Base-by-base conservation (phyloP, 129 eudicot genomes). In the Artemisia tridentata region DNA sequence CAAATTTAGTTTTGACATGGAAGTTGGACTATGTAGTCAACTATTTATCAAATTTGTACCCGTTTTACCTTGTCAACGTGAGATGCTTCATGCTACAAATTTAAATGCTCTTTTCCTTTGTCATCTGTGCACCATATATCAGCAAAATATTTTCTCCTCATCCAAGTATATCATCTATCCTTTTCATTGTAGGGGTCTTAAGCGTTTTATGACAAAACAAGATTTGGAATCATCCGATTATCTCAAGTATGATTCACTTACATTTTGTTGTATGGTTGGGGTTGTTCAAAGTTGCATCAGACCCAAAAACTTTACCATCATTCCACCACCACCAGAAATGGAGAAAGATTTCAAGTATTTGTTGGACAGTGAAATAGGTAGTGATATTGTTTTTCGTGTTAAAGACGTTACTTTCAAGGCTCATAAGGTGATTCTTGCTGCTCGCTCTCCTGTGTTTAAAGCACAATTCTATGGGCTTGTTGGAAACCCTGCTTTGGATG, bases 401-500 rank as follows among this genome's bases (percentile, higher is more conserved):
- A 88, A 87, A 4, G 87, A 88, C 7, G 91, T 86, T 72, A 79
- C 80, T 16, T 88, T 86, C 68, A 91, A 84, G 78, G 97, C 96
- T 43, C 97, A 91, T 71, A 91, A 91, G 76, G 50, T 86, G 81
- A 80, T 88, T 70, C 96, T 91, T 48, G 97, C 96, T 55, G 91
- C 97, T 16, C 93, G 97, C n/a, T 91, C 97, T 65, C 97, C 91
- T 68, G 97, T 91, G 5, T 91, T 91, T 75, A 82, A 80, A 84
- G 97, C 97, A 48, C 96, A 88, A 41, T 91, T 91, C 63, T 91
- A 86, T 41, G 97, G 97, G 45, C 96, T 86, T 66, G 78, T 91
- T 72, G 97, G 97, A 21, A 70, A 91, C 63, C 75, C 91, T 10
- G 73, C 84, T 21, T 76, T 75, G 77, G 86, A 84, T 47, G 75